Evolutionary conservation across 345 rosid species (phyloP).

Genomic region (Hibiscus trionum): DNA sequence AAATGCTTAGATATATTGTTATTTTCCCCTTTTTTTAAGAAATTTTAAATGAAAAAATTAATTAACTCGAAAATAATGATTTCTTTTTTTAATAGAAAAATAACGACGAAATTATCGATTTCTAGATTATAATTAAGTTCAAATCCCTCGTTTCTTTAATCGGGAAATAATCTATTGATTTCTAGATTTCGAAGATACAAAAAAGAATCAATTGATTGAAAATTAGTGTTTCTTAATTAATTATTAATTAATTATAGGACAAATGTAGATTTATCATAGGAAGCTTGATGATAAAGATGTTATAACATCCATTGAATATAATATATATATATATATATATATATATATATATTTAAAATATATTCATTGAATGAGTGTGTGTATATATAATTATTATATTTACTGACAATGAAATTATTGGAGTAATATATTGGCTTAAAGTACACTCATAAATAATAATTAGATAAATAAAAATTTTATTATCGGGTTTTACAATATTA

Average conservation of each 20-base stretch:
- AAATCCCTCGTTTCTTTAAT: background rate
- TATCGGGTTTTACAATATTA: background rate
- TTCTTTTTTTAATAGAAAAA: too few relatives aligned
- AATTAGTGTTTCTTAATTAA: background rate
- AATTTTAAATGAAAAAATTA: too few relatives aligned
- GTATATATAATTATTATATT: too few relatives aligned
- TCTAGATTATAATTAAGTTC: background rate
- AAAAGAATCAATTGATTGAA: background rate
- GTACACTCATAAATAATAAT: too few relatives aligned
- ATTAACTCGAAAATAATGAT: too few relatives aligned
- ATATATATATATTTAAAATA: too few relatives aligned
- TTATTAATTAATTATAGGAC: background rate
- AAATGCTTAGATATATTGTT: too few relatives aligned
- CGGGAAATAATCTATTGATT: background rate
- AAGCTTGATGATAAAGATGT: background rate
- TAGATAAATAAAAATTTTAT: background rate
- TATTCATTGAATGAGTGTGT: too few relatives aligned
- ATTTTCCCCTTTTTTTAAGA: too few relatives aligned
- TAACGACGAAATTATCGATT: too few relatives aligned
- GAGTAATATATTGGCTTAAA: background rate
- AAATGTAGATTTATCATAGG: background rate
- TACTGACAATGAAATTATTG: background rate
- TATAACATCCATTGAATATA: background rate
- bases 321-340: too few relatives aligned
- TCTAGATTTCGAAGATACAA: background rate